These are phyloP conservation scores for Trichophyton schoenleinii DNA, from an alignment of 2,329 filamentous ascomycete species.

Conservation along the genomic window DNA sequence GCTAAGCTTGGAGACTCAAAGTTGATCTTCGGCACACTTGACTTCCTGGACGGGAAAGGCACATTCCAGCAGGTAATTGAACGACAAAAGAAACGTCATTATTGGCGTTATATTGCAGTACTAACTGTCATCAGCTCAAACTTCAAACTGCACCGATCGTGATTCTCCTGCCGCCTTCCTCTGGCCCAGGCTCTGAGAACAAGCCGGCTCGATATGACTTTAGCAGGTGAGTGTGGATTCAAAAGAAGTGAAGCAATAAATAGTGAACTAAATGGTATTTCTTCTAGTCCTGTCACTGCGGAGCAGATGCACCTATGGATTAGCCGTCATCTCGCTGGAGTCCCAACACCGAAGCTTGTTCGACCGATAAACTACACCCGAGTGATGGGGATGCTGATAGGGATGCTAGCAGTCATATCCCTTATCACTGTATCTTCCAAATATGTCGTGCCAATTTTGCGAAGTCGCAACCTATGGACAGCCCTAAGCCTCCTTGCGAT, in stretches of 20 bases:
- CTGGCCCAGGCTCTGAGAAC: slow-evolving; percentile 47
- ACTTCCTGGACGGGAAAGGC: slow-evolving; percentile 72
- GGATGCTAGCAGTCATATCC: slow-evolving; percentile 58
- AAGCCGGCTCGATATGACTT: slow-evolving; percentile 78
- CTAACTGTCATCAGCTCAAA: slow-evolving; percentile 50
- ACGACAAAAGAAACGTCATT: neutral
- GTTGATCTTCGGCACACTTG: slow-evolving; percentile 69
- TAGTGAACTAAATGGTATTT: neutral
- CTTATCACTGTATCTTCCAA: slow-evolving; percentile 59
- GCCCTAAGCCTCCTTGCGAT: slow-evolving; percentile 78
- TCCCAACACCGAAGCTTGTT: slow-evolving; percentile 62
- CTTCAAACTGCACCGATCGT: slow-evolving; percentile 90
- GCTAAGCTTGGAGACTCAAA: slow-evolving; percentile 47
- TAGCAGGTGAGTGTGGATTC: slow-evolving; percentile 49
- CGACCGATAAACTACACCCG: slow-evolving; percentile 81
- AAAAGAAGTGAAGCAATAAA: neutral
- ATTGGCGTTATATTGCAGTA: neutral
- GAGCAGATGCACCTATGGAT: slow-evolving; percentile 73
- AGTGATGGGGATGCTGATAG: slow-evolving; percentile 54
- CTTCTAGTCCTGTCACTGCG: slow-evolving; percentile 53
- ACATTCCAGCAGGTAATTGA: slow-evolving; percentile 68
- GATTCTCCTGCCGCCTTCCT: slow-evolving; percentile 71
- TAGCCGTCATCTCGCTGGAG: slow-evolving; percentile 60
- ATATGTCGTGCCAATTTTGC: slow-evolving; percentile 67
- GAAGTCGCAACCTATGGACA: slow-evolving; percentile 90